Evolutionary conservation across 192 early-diverging fungal species (phyloP).

Genomic region (Gaertneriomyces sp.): DNA sequence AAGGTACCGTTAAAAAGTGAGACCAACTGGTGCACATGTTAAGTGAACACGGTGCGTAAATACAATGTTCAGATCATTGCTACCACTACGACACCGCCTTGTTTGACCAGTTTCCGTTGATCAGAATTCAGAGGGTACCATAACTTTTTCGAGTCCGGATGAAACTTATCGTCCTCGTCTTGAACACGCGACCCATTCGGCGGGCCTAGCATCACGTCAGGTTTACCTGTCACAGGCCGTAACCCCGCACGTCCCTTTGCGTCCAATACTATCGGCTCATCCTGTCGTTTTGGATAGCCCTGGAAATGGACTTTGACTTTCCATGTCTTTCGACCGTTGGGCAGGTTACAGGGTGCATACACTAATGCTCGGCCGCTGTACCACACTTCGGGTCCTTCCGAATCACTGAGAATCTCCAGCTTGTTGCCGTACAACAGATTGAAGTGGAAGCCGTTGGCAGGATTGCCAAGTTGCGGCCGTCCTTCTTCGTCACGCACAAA

Average conservation of each 20-base stretch:
- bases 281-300: slow-evolving; percentile 13
- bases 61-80: too few species aligned
- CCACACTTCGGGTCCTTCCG: slow-evolving; percentile 1
- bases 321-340: slow-evolving; percentile 6
- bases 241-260: slow-evolving; percentile 2
- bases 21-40: too few species aligned
- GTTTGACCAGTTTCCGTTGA: too few species aligned
- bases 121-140: too few species aligned
- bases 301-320: slow-evolving; percentile 23
- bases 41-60: too few species aligned
- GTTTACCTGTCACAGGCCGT: neutral
- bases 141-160: neutral
- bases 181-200: too few species aligned
- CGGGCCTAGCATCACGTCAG: neutral
- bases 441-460: slow-evolving; percentile 24
- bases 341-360: slow-evolving; percentile 13
- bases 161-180: slow-evolving; percentile 4
- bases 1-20: too few species aligned
- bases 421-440: slow-evolving; percentile 24
- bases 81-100: too few species aligned
- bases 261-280: slow-evolving; percentile 11
- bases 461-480: slow-evolving; percentile 18
- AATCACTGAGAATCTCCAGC: slow-evolving; percentile 2
- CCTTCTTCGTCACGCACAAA: slow-evolving; percentile 6
- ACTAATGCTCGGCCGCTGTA: slow-evolving; percentile 19